Evolutionary conservation across 768 basidiomycete species (phyloP), one percentile per base, ranked within the genome.

Genomic region (Filobasidium floriforme): DNA sequence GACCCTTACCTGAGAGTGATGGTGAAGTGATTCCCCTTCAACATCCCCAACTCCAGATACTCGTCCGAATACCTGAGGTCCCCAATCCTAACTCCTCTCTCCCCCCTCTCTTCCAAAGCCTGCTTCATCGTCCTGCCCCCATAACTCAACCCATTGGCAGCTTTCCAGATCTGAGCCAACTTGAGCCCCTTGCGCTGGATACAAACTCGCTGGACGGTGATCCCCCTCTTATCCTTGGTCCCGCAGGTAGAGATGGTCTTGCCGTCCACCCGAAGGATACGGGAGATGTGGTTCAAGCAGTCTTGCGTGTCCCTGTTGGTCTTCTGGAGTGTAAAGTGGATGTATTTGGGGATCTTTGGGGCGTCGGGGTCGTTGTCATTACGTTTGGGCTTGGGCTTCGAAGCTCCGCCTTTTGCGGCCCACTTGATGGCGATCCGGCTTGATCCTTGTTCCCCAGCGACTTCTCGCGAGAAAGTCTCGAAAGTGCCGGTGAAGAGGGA

Each of bases 231-330:
- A 80, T 99, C 96, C 76, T 99, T 99, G 9, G 96, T 99, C 0
- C 96, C 96, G 3, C 92, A 90, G 28, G 92, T 88, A 26, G 87
- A 85, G 9, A 99, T 82, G 73, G 94, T 90, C 78, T 89, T 92
- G 60, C 86, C 77, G 26, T 82, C 85, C 66, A 87, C 85, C 68
- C 88, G 87, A n/a, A 97, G 81, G 37, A 84, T 82, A 15, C 92
- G 86, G 19, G 89, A 82, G 40, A 99, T 80, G 72, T 93, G 83
- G 1, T 85, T 82, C 24, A 99, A 84, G 1, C 90, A 91, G 74
- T 98, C 96, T 74, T 96, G 92, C 2, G 92, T 96, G 74, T 99
- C 96, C 52, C 96, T 87, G 75, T 99, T 99, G 24, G 92, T 90
- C 80, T 99, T 99, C 75, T 94, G 92, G 41, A 99, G 80, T 0